phyloP scores from a whole-genome alignment of 306 rosid species.

The Hippophae tibetana region DNA sequence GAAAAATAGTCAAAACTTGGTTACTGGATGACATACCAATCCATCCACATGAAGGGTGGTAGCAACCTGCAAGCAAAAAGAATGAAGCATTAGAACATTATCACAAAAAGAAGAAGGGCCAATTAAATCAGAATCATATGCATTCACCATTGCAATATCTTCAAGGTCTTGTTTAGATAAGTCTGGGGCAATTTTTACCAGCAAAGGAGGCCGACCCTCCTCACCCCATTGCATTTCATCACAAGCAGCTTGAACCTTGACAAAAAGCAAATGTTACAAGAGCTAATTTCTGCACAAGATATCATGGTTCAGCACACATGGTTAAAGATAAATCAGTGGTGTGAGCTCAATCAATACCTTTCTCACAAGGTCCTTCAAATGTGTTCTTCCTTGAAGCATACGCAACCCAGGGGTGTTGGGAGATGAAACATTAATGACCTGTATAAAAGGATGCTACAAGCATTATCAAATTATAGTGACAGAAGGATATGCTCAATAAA shows the following conservation, averaged over 20 bases:
- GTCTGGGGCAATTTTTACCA: slow-evolving; percentile 97
- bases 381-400: slow-evolving; percentile 97
- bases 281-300: slow-evolving; percentile 21
- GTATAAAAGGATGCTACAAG: slow-evolving; percentile 11
- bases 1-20: slow-evolving; percentile 9
- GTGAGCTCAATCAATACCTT: slow-evolving; percentile 48
- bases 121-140: slow-evolving; percentile 3
- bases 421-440: slow-evolving; percentile 97
- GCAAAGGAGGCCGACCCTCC: slow-evolving; percentile 98
- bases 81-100: slow-evolving; percentile 21
- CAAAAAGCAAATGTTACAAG: slow-evolving; percentile 15
- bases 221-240: slow-evolving; percentile 99
- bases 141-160: slow-evolving; percentile 93
- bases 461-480: slow-evolving; percentile 2
- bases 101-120: not conserved
- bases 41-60: slow-evolving; percentile 87
- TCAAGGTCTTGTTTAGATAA: slow-evolving; percentile 95
- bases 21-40: slow-evolving; percentile 44
- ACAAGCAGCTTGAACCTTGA: slow-evolving; percentile 92
- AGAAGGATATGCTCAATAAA: too few relatives aligned
- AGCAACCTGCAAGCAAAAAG: slow-evolving; percentile 59
- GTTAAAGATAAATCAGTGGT: slow-evolving; percentile 1
- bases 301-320: slow-evolving; percentile 8
- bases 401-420: slow-evolving; percentile 99
- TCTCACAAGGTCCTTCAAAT: slow-evolving; percentile 85